Conservation (phyloP, 169 alveolate genomes). For the Cryptosporidium xiaoi region DNA sequence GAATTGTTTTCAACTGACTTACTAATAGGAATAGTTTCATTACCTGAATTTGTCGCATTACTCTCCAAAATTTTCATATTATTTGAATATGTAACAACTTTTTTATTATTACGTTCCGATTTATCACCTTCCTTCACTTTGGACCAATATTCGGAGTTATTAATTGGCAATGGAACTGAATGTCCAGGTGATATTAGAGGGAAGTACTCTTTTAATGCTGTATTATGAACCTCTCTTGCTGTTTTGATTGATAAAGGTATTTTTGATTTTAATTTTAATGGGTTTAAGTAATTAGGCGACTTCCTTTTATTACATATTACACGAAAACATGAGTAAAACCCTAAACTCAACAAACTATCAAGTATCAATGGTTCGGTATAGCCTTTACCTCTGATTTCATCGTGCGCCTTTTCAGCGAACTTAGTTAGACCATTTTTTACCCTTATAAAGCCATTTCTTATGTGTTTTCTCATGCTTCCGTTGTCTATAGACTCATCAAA, state of each 20-base stretch:
- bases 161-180: slow-evolving; percentile 42
- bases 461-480: background rate
- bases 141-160: slow-evolving; percentile 62
- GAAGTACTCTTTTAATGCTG: slow-evolving; percentile 1
- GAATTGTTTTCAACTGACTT: too few species aligned
- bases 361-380: slow-evolving; percentile 56
- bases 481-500: background rate
- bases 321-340: slow-evolving; percentile 61
- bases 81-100: background rate
- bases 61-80: background rate
- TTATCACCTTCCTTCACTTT: background rate
- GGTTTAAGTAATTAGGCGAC: background rate
- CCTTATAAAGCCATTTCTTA: background rate
- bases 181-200: background rate
- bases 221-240: slow-evolving; percentile 29
- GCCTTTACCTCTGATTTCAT: slow-evolving; percentile 39
- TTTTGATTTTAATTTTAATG: background rate
- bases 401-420: slow-evolving; percentile 18
- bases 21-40: too few species aligned
- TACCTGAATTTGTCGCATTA: too few species aligned
- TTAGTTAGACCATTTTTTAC: slow-evolving; percentile 5
- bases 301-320: slow-evolving; percentile 30
- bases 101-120: background rate
- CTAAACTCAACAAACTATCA: slow-evolving; percentile 54
- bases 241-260: slow-evolving; percentile 25